phyloP scores from a whole-genome alignment of 495 filamentous ascomycete species.

The Neurospora sp. region DNA sequence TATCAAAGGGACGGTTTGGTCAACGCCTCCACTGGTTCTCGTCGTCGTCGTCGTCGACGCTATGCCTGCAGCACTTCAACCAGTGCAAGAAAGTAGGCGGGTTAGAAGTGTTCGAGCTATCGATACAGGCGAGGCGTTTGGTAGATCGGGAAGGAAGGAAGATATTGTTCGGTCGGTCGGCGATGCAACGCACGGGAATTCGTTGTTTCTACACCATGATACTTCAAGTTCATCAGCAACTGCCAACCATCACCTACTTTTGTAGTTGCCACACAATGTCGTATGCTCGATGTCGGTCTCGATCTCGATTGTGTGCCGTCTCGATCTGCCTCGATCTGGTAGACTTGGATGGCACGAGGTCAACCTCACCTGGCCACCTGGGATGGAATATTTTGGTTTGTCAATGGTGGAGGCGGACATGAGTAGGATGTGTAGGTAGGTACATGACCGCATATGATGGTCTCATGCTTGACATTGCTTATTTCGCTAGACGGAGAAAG shows the following conservation, averaged over 20 bases:
- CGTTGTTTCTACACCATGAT: neutral
- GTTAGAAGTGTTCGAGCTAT: neutral
- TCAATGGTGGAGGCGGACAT: neutral
- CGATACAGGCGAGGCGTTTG: neutral
- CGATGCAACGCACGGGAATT: neutral
- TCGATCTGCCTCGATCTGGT: neutral
- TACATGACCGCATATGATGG: neutral
- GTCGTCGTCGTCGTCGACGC: neutral
- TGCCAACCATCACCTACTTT: neutral
- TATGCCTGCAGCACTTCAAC: neutral
- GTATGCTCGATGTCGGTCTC: neutral
- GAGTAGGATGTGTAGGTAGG: neutral
- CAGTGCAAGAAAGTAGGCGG: neutral
- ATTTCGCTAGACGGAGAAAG: neutral
- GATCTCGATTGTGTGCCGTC: neutral
- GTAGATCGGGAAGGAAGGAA: neutral
- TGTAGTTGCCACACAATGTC: neutral
- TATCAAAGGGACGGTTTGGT: neutral
- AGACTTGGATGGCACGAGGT: neutral
- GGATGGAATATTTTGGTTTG: neutral
- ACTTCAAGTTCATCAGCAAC: neutral
- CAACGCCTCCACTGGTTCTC: neutral
- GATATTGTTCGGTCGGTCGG: neutral
- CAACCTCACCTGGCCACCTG: neutral
- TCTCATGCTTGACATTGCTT: neutral